Evolutionary conservation across 2,329 filamentous ascomycete species (phyloP).

Genomic region (Fusarium protoensiforme): DNA sequence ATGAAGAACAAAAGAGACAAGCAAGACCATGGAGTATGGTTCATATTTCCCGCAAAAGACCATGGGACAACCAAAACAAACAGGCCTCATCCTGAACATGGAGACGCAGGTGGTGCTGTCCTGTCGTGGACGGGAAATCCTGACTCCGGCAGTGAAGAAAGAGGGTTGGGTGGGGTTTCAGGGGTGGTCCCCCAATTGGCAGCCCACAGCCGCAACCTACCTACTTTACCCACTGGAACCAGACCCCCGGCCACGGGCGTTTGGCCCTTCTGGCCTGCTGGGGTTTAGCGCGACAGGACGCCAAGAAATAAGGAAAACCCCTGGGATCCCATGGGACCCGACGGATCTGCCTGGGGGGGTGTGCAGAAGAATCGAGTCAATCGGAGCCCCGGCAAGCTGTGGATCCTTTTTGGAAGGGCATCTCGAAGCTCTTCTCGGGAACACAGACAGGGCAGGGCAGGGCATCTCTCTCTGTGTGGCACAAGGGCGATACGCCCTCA

Average conservation of each 20-base stretch:
- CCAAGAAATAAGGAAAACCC: conserved; percentile 3
- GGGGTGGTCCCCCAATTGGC: background rate
- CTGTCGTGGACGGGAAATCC: conserved; percentile 15
- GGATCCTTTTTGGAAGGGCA: background rate
- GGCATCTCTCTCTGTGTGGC: background rate
- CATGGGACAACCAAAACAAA: background rate
- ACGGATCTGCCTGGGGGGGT: background rate
- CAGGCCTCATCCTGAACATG: conserved; percentile 31
- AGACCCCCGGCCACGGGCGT: conserved; percentile 21
- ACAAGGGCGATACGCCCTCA: background rate
- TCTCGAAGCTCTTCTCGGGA: background rate
- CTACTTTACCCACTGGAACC: background rate
- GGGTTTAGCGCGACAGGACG: conserved; percentile 20
- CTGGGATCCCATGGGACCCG: background rate
- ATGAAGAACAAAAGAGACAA: conserved; percentile 19
- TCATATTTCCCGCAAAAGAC: background rate
- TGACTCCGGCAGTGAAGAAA: conserved; percentile 26
- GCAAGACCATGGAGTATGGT: background rate
- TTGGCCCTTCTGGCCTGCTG: conserved; percentile 23
- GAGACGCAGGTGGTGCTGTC: too few species aligned
- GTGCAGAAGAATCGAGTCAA: background rate
- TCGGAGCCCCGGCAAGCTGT: background rate
- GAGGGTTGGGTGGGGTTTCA: conserved; percentile 21
- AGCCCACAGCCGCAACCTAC: background rate
- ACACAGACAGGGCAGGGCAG: background rate